Base-by-base conservation (phyloP, 179 eudicot genomes). In the Spinacia oleracea region DNA sequence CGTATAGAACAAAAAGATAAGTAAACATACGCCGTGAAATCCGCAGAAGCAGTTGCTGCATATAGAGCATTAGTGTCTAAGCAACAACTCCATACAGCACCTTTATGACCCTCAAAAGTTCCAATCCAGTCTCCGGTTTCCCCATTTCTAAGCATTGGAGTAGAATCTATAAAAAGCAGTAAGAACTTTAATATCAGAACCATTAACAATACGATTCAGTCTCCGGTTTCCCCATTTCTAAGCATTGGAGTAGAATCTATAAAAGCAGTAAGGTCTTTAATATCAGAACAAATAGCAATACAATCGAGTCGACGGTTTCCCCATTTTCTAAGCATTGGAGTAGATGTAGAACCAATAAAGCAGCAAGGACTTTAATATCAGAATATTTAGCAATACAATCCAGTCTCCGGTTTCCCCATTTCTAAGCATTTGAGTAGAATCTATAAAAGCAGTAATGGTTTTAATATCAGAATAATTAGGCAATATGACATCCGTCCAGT, bases 71-170 rank as follows among this genome's bases (percentile, higher is more conserved):
- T 89, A 15, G 89, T 89, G 82, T 96, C 98, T 80, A 96, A 85
- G 81, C 98, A 96, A 82, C 97, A 90, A 83, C 97, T 91, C 99
- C 99, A 96, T 0, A 96, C 99, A 56, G 99, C 99, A 79, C 99
- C 99, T 84, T 96, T 96, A 81, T 96, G 99, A 35, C 99, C 99
- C 85, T 89, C 88, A 84, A 95, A 93, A 34, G 98, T 95, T 76
- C 98, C 98, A 85, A 95, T 89, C 98, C 98, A 95, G 76, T 95
- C 98, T 77, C 98, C 98, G 71, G 98, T 93, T 83, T 95, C 98
- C 67, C 98, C 98, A 86, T 95, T 95, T 87, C 98, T 90, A 70
- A 95, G 89, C 98, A 95, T 95, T 7, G 98, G 98, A 70, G 81
- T 93, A 45, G 98, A 95, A 85, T 93, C 98, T 91, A 78, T 74